Base-by-base conservation (phyloP, 352 stramenopile species). In the Halophytophthora polymorphica region DNA sequence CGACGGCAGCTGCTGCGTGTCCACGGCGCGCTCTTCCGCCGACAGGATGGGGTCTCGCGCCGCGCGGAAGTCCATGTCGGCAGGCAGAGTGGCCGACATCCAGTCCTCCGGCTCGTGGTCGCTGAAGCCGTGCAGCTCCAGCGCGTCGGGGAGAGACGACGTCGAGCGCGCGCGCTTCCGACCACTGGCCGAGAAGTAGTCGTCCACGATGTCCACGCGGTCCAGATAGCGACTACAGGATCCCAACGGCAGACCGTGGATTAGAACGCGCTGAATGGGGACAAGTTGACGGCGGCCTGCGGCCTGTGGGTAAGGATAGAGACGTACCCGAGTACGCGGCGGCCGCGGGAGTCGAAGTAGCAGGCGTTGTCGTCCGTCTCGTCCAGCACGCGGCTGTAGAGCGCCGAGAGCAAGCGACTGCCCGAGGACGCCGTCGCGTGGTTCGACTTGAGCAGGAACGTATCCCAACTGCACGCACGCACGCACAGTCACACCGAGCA, bases 311-410 rank as follows among this genome's bases (percentile, higher is more conserved):
- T 17, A 7, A 13, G 1, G 19, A 17, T 36, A 7, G 3, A 23
- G 14, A 5, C 43, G 28, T 31, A 59, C 10, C 75, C 78, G 64
- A 79, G 74, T 12, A 87, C 40, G 23, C 61, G 73, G 25, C 82
- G 69, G n/a, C 77, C 78, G 10, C 69, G 49, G 13, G 47, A 46
- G 60, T 90, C 71, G 23, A 86, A 53, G 48, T 83, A 88, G 55
- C 68, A 88, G 22, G 75, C 71, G 52, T 69, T 84, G 58, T 85
- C 75, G 47, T 87, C 77, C 21, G 71, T 73, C 45, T 91, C 81
- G 17, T 66, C 59, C 17, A 93, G 64, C 45, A 90, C 66, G 45
- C 81, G 77, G 55, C 83, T 89, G 66, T 90, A 93, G 53, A 89
- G 86, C 25, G 83, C 69, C 19, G 81, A 90, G 18, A 93, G 61